Base-by-base conservation (phyloP, 1,139 yeast genomes). In the Casaregolazyma lundiana region DNA sequence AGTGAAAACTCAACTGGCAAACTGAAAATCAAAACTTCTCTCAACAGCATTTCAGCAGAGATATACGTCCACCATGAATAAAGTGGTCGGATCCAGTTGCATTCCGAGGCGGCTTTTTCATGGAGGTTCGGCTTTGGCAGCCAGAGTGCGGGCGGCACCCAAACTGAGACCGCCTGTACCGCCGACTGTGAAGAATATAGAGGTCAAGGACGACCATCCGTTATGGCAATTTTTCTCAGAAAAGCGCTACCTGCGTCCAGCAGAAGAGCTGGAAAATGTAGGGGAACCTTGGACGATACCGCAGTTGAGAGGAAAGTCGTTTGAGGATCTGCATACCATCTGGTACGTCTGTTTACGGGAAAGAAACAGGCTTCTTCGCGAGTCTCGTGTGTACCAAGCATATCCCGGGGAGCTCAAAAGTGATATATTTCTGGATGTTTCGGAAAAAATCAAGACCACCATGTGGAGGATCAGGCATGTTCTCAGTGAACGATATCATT, bases 341-440 rank as follows among this genome's bases (percentile, higher is more conserved):
- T 92, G 98, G 97, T 90, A 88, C 64, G 73, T 84, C 42, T 80
- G 90, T 55, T 70, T 92, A 54, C 85, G 81, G 62, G 96, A 92
- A 65, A 73, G 95, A 55, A 94, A 92, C 66, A 70, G 80, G 35
- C 66, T 92, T 49, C 81, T 82, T 32, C 77, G 96, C 58, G 98
- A 94, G 65, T 73, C 75, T 45, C 78, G 82, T 54, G 66, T 78
- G 39, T 56, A 58, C 53, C 48, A 48, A 45, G 48, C 60, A 18
- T 57, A 73, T 46, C 77, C 72, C 44, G 62, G 58, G 16, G 42
- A 21, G 7, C 69, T 69, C 50, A 66, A 72, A 63, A 53, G 49
- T 17, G 57, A 60, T 49, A 59, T 64, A 37, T 75, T 72, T 55
- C 66, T 68, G 43, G 63, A 65, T 2, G 61, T 70, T 19, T 65